phyloP scores from a whole-genome alignment of 2,329 filamentous ascomycete genomes.

The Xylaria multiplex region DNA sequence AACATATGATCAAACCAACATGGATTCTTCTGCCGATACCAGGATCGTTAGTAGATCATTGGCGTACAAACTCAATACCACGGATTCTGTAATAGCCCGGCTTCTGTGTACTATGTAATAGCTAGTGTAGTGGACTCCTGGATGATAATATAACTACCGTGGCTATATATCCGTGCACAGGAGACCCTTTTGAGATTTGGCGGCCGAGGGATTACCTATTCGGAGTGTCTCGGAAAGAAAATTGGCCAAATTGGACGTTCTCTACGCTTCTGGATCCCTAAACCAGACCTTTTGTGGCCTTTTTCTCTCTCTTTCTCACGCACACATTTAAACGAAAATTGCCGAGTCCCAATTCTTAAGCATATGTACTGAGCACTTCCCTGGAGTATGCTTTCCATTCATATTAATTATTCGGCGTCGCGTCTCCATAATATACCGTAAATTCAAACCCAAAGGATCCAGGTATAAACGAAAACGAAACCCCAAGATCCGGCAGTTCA shows the following conservation, averaged over 20 bases:
- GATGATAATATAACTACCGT: slow-evolving; percentile 7
- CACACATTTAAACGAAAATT: neutral
- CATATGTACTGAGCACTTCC: neutral
- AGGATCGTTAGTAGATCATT: too few relatives aligned
- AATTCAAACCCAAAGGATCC: neutral
- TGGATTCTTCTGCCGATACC: neutral
- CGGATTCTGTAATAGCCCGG: too few relatives aligned
- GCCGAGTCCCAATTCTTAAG: too few relatives aligned
- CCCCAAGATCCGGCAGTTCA: slow-evolving; percentile 5
- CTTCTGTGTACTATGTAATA: neutral
- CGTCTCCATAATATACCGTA: neutral
- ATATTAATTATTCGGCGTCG: neutral
- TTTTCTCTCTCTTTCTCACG: neutral
- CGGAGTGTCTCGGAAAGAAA: slow-evolving; percentile 1
- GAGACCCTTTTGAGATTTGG: neutral
- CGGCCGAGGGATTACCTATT: neutral
- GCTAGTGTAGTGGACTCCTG: neutral
- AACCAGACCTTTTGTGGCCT: neutral
- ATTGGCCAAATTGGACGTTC: neutral
- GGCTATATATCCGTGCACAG: slow-evolving; percentile 4
- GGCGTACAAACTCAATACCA: neutral
- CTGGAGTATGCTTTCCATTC: neutral
- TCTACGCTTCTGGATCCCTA: neutral
- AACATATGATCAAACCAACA: too few relatives aligned
- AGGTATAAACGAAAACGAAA: neutral